phyloP scores from a whole-genome alignment of 1,284 basidiomycete species.

The Microbotryomycetes sp. region DNA sequence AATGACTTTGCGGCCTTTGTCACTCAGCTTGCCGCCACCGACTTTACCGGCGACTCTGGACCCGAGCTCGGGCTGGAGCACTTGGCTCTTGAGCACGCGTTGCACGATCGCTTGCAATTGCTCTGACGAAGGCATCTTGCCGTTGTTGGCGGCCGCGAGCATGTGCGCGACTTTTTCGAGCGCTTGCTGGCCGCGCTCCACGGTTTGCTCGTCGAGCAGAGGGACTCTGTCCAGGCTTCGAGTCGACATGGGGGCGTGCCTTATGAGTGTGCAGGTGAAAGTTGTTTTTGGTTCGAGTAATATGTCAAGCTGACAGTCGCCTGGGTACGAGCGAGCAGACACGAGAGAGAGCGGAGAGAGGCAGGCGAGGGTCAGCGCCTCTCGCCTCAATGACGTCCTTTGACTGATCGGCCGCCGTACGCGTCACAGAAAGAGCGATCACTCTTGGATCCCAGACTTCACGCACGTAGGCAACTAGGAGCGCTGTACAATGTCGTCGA shows the following conservation, averaged over 20 bases:
- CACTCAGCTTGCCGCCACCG: slow-evolving; percentile 37
- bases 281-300: too few species aligned
- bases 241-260: neutral
- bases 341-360: too few species aligned
- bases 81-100: slow-evolving; percentile 38
- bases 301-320: too few species aligned
- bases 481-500: too few species aligned
- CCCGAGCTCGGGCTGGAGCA: slow-evolving; percentile 40
- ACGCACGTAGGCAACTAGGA: too few species aligned
- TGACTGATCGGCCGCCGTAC: too few species aligned
- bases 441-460: too few species aligned
- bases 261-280: neutral
- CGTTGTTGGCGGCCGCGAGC: slow-evolving; percentile 40
- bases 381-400: too few species aligned
- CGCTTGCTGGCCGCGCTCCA: neutral
- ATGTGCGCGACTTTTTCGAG: slow-evolving; percentile 17
- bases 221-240: neutral
- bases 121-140: slow-evolving; percentile 41
- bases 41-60: slow-evolving; percentile 12
- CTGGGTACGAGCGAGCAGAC: too few species aligned
- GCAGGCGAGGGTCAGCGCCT: too few species aligned
- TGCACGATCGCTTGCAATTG: slow-evolving; percentile 41
- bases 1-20: slow-evolving; percentile 40
- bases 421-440: too few species aligned
- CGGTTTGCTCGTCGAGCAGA: neutral